A percentile compares a stretch with the other conserved stretches of the same genome.
Conservation (phyloP, 352 stramenopile genomes). For the Globisporangium uncinulatum region DNA sequence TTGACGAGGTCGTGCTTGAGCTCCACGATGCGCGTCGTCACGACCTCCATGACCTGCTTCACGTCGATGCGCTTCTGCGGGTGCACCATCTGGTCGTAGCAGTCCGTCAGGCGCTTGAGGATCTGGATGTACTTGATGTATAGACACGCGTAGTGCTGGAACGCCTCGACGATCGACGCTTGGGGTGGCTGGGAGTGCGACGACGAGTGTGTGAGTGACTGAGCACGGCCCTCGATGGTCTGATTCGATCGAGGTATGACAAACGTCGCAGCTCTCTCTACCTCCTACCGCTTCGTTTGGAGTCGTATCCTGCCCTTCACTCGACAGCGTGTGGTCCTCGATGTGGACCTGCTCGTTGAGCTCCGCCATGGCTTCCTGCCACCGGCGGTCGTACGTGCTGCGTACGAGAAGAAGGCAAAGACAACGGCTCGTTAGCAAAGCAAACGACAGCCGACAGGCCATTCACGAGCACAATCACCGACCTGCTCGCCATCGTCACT, state of each 20-base stretch:
- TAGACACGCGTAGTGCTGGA: conserved; percentile 92
- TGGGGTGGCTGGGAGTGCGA: conserved; percentile 34
- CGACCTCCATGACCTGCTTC: conserved; percentile 89
- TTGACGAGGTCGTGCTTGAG: conserved; percentile 92
- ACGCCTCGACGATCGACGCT: conserved; percentile 85
- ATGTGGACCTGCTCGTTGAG: conserved; percentile 92
- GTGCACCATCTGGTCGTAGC: conserved; percentile 93
- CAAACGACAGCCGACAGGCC: not conserved
- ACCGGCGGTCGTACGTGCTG: conserved; percentile 86
- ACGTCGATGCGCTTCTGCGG: conserved; percentile 94
- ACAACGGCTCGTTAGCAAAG: too few species aligned
- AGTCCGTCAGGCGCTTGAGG: conserved; percentile 83
- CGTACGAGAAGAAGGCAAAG: not conserved
- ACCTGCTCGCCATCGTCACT: conserved; percentile 35
- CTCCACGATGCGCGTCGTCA: conserved; percentile 85
- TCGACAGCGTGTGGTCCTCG: conserved; percentile 70
- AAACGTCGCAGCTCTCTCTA: not conserved
- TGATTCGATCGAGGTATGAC: not conserved
- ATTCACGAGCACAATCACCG: not conserved
- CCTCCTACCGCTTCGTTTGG: conserved; percentile 30
- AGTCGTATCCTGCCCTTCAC: conserved; percentile 25
- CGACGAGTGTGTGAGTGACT: not conserved
- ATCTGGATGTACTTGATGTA: conserved; percentile 96
- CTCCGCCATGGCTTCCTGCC: conserved; percentile 90
- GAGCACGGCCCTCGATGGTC: not conserved